These are phyloP conservation scores for Hanseniaspora clermontiae DNA, from an alignment of 805 yeast species.

Conservation along the genomic window DNA sequence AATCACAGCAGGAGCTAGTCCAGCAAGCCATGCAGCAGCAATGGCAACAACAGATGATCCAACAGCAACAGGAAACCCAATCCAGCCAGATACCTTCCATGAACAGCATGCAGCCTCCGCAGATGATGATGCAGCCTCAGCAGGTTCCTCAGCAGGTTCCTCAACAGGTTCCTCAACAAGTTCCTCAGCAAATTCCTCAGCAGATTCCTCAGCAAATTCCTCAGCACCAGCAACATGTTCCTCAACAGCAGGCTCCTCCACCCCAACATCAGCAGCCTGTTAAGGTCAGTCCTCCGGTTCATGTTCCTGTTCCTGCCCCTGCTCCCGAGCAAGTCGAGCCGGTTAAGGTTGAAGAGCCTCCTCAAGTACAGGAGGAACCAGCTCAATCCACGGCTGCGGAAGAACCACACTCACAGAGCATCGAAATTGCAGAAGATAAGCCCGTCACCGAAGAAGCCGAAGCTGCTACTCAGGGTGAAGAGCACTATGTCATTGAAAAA, in stretches of 20 bases:
- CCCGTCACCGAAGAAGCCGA: slow-evolving; percentile 4
- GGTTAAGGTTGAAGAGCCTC: slow-evolving; percentile 9
- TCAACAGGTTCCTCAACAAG: not conserved
- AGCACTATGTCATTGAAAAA: slow-evolving; percentile 30
- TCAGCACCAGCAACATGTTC: not conserved
- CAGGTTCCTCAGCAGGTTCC: not conserved
- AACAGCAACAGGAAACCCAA: slow-evolving; percentile 17
- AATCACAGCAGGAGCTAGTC: slow-evolving; percentile 16
- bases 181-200: slow-evolving; percentile 11
- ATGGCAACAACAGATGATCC: slow-evolving; percentile 13
- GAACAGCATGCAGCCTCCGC: slow-evolving; percentile 4
- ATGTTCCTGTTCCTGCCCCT: no score
- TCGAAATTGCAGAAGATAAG: slow-evolving; percentile 26
- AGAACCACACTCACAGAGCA: not conserved
- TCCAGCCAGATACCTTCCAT: slow-evolving; percentile 2
- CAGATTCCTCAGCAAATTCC: slow-evolving; percentile 14
- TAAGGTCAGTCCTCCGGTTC: slow-evolving; percentile 16
- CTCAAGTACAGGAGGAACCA: not conserved
- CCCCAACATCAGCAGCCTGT: slow-evolving; percentile 15
- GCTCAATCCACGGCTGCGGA: not conserved
- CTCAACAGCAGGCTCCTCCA: slow-evolving; percentile 14
- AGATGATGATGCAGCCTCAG: slow-evolving; percentile 14
- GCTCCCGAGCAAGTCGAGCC: slow-evolving; percentile 16
- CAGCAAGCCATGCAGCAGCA: slow-evolving; percentile 17
- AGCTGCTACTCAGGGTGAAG: slow-evolving; percentile 20